Evolutionary conservation across 768 basidiomycete genomes (phyloP).

Genomic region (Rhizopogon vesiculosus): DNA sequence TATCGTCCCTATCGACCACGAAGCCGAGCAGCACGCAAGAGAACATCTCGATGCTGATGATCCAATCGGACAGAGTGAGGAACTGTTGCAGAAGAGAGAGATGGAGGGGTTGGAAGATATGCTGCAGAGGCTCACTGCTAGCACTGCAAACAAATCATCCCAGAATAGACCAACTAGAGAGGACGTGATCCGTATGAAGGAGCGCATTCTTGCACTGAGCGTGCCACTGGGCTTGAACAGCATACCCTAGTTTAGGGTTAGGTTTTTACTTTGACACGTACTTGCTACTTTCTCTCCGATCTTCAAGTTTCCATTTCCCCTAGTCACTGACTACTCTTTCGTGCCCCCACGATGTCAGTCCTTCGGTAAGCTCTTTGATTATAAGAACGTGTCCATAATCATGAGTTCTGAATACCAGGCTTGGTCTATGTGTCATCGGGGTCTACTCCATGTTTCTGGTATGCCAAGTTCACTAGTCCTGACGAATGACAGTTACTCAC

Average conservation of each 20-base stretch:
- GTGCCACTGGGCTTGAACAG: conserved; percentile 18
- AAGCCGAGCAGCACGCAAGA: conserved; percentile 73
- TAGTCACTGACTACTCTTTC: neutral
- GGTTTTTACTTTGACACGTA: conserved; percentile 16
- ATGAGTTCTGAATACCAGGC: conserved; percentile 31
- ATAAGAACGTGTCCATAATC: neutral
- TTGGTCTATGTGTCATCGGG: conserved; percentile 74
- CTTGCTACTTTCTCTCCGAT: neutral
- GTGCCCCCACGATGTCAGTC: conserved; percentile 16
- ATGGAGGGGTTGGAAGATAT: conserved; percentile 57
- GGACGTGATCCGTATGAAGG: conserved; percentile 36
- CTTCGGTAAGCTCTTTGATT: conserved; percentile 15
- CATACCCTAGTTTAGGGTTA: conserved; percentile 15
- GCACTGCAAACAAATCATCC: conserved; percentile 8
- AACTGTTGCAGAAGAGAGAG: conserved; percentile 40
- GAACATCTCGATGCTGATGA: conserved; percentile 48
- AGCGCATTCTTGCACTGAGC: conserved; percentile 28
- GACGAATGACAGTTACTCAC: conserved; percentile 4
- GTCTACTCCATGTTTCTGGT: conserved; percentile 94
- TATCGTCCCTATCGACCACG: conserved; percentile 68
- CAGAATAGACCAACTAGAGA: conserved; percentile 31
- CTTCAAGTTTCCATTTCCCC: neutral
- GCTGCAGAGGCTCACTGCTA: conserved; percentile 39
- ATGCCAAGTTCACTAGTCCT: conserved; percentile 20
- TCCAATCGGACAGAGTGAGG: conserved; percentile 33